A percentile compares a stretch with the other conserved stretches of the same genome.
Evolutionary conservation across 768 basidiomycete species (phyloP).

Genomic region (Lactarius sp.): DNA sequence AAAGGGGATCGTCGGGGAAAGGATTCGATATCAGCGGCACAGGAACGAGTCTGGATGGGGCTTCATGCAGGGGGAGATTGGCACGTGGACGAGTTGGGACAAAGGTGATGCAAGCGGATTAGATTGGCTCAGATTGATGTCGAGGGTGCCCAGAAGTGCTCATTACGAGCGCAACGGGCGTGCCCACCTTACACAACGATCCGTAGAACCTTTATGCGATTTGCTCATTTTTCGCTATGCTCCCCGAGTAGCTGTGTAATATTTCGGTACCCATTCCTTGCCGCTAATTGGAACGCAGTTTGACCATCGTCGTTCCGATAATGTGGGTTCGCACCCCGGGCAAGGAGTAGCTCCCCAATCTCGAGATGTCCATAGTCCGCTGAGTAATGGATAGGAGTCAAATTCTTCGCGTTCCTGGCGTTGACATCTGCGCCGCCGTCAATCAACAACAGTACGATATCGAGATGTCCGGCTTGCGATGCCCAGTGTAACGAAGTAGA

Average conservation of each 20-base stretch:
- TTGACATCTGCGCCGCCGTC: conserved; percentile 3
- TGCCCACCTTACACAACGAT: too few relatives aligned
- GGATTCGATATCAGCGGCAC: too few relatives aligned
- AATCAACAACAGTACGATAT: not conserved
- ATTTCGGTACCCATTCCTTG: not conserved
- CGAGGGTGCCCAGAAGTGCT: too few relatives aligned
- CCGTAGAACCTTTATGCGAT: not conserved
- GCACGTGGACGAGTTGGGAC: too few relatives aligned
- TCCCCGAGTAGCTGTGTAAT: not conserved
- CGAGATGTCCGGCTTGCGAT: not conserved
- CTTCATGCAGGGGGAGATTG: too few relatives aligned
- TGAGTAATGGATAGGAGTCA: too few relatives aligned
- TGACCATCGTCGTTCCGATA: not conserved
- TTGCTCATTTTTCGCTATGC: not conserved
- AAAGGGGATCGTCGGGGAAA: too few relatives aligned
- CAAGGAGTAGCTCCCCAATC: not conserved
- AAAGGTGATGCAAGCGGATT: too few relatives aligned
- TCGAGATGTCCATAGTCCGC: too few relatives aligned
- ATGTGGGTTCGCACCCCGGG: not conserved
- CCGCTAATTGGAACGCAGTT: not conserved
- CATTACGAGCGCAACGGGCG: too few relatives aligned
- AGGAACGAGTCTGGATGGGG: too few relatives aligned
- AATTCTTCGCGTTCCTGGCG: not conserved
- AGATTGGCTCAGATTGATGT: too few relatives aligned
- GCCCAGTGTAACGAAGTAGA: conserved; percentile 10